These are phyloP conservation scores for Termitomyces sp. DNA, from an alignment of 768 basidiomycete species.

Conservation along the genomic window DNA sequence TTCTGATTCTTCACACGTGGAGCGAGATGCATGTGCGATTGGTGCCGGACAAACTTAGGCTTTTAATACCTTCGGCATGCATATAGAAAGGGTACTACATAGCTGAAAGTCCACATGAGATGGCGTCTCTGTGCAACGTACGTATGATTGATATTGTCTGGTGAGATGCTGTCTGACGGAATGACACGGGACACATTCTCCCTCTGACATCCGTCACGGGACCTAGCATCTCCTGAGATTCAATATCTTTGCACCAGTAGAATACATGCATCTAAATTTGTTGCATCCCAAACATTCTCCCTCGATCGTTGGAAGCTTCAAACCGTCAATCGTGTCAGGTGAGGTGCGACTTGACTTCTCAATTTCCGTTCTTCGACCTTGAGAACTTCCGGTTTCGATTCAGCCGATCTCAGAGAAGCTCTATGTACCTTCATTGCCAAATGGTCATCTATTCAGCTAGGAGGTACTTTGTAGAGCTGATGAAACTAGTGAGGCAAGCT, in stretches of 20 bases:
- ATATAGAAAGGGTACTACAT: neutral
- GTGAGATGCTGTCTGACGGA: neutral
- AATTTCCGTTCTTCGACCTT: neutral
- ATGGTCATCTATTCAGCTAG: neutral
- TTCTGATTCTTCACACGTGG: neutral
- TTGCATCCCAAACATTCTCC: neutral
- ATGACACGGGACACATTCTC: neutral
- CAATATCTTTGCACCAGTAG: neutral
- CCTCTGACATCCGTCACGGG: neutral
- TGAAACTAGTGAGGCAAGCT: neutral
- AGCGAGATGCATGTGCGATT: neutral
- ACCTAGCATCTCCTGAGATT: neutral
- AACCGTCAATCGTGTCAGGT: neutral
- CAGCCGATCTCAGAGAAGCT: neutral
- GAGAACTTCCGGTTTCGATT: neutral
- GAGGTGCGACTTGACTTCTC: neutral
- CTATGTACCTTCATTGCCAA: neutral
- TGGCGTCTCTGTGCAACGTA: neutral
- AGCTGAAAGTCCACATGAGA: neutral
- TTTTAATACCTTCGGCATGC: neutral
- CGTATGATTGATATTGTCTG: neutral
- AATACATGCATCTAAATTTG: neutral
- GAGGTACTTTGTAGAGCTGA: neutral
- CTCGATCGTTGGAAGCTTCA: neutral
- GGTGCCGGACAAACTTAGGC: neutral